Conservation (phyloP, 768 basidiomycete genomes). For the Leucogyrophana mollusca region DNA sequence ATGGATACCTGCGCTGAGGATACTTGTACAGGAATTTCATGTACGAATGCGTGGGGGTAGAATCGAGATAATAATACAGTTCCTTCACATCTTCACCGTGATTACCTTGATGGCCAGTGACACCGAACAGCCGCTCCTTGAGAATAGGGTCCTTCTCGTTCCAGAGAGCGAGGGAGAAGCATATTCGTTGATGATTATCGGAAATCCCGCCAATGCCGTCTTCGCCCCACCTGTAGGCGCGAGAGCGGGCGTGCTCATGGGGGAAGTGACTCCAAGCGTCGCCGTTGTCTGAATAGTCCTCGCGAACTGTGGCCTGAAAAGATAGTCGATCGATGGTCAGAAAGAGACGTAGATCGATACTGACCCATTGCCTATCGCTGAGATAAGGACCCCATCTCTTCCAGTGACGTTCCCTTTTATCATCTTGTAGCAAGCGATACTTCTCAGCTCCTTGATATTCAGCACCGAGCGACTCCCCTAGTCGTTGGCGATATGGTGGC, state of each 20-base stretch:
- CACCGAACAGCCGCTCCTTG: slow-evolving; percentile 95
- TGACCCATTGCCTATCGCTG: slow-evolving; percentile 95
- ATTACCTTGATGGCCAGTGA: slow-evolving; percentile 96
- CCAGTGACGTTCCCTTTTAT: slow-evolving; percentile 83
- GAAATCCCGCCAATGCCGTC: slow-evolving; percentile 97
- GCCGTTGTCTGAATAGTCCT: slow-evolving; percentile 96
- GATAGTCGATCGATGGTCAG: slow-evolving; percentile 6
- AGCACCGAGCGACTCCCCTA: slow-evolving; percentile 61
- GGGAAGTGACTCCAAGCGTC: slow-evolving; percentile 97
- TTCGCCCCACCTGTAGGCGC: slow-evolving; percentile 98
- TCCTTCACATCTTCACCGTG: slow-evolving; percentile 99
- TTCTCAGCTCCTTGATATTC: slow-evolving; percentile 83
- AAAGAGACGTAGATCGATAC: slow-evolving; percentile 18
- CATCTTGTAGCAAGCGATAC: slow-evolving; percentile 82
- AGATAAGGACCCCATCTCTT: slow-evolving; percentile 99
- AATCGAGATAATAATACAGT: slow-evolving; percentile 97
- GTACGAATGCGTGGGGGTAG: slow-evolving; percentile 98
- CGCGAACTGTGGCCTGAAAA: slow-evolving; percentile 89
- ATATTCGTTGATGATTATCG: slow-evolving; percentile 94
- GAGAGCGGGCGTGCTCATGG: slow-evolving; percentile 88
- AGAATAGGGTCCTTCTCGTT: slow-evolving; percentile 92
- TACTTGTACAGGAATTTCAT: slow-evolving; percentile 99
- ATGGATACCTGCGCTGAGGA: slow-evolving; percentile 88
- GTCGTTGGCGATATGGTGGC: slow-evolving; percentile 57
- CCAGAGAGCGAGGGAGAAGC: slow-evolving; percentile 91